A percentile compares a stretch with the other conserved stretches of the same genome.
Evolutionary conservation across 1,139 yeast species (phyloP).

Genomic region (Blastobotrys raffinosifermentans): DNA sequence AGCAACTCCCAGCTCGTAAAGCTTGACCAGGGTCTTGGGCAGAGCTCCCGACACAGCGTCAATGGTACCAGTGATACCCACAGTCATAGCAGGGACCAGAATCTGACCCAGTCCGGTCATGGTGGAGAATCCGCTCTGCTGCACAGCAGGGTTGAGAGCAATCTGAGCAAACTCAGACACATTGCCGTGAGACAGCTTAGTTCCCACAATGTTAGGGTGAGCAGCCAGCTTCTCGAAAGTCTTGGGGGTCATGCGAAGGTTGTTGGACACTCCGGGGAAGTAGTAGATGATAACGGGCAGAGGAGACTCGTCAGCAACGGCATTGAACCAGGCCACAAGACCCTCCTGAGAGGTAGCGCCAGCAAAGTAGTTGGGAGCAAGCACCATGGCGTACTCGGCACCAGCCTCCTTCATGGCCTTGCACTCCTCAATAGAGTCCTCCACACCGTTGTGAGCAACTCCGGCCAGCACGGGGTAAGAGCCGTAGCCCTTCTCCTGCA

Average conservation of each 20-base stretch:
- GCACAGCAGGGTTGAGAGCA: conserved; percentile 36
- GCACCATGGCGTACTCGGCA: conserved; percentile 41
- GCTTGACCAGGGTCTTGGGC: conserved; percentile 41
- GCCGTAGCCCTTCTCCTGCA: conserved; percentile 34
- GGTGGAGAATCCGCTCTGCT: conserved; percentile 36
- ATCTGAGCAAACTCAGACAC: conserved; percentile 31
- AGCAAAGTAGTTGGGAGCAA: conserved; percentile 47
- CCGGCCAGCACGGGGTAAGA: conserved; percentile 41
- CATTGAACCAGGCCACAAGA: conserved; percentile 39
- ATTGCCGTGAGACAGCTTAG: conserved; percentile 44
- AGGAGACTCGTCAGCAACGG: conserved; percentile 41
- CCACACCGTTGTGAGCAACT: conserved; percentile 39
- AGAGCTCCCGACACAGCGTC: conserved; percentile 47
- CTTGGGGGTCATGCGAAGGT: conserved; percentile 35
- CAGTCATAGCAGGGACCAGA: conserved; percentile 40
- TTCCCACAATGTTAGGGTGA: conserved; percentile 45
- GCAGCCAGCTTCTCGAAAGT: conserved; percentile 33
- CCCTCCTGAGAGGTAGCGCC: conserved; percentile 40
- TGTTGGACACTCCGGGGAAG: conserved; percentile 47
- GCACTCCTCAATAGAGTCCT: conserved; percentile 39
- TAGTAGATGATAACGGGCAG: conserved; percentile 46
- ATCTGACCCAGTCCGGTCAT: conserved; percentile 48
- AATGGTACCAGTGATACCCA: conserved; percentile 43
- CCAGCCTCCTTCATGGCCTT: conserved; percentile 37
- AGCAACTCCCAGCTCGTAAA: conserved; percentile 27